These are phyloP conservation scores for Russula vinacea DNA, from an alignment of 768 basidiomycete species.

Conservation along the genomic window DNA sequence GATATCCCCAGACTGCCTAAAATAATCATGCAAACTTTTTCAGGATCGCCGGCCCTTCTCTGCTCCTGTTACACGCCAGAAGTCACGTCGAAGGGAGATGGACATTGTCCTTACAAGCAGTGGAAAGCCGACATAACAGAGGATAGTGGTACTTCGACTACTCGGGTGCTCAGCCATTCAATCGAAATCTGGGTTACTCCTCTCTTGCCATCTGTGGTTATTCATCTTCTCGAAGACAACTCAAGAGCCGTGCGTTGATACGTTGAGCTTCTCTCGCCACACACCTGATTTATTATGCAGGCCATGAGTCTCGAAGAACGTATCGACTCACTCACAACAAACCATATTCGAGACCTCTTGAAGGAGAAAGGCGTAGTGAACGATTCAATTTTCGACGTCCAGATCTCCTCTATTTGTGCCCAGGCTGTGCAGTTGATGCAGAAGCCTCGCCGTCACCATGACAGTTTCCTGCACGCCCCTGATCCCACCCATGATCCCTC, in stretches of 20 bases:
- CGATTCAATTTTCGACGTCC: conserved; percentile 20
- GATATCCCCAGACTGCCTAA: not conserved
- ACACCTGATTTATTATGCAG: conserved; percentile 8
- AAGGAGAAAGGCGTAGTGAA: not conserved
- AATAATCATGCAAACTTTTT: not conserved
- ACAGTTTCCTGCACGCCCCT: not conserved
- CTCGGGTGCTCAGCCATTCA: conserved; percentile 14
- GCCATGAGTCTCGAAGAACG: conserved; percentile 21
- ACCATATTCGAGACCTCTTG: conserved; percentile 22
- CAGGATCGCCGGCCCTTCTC: conserved; percentile 19
- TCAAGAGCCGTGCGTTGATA: conserved; percentile 16
- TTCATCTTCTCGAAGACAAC: conserved; percentile 22
- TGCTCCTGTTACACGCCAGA: not conserved
- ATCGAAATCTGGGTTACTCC: conserved; percentile 26
- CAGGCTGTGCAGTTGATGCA: conserved; percentile 16
- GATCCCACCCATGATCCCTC: not conserved
- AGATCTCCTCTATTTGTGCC: conserved; percentile 17
- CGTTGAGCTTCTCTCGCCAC: not conserved
- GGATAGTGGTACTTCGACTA: conserved; percentile 15
- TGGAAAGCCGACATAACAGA: conserved; percentile 58
- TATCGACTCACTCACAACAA: conserved; percentile 12
- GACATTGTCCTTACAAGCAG: conserved; percentile 55
- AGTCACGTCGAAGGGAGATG: not conserved
- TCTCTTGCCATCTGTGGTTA: conserved; percentile 20
- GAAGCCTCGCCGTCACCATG: conserved; percentile 4